Percentiles rank a stretch among this genome's conserved stretches.
These are phyloP conservation scores for Drosera spatulata DNA, from an alignment of 179 eudicot species.

Conservation along the genomic window DNA sequence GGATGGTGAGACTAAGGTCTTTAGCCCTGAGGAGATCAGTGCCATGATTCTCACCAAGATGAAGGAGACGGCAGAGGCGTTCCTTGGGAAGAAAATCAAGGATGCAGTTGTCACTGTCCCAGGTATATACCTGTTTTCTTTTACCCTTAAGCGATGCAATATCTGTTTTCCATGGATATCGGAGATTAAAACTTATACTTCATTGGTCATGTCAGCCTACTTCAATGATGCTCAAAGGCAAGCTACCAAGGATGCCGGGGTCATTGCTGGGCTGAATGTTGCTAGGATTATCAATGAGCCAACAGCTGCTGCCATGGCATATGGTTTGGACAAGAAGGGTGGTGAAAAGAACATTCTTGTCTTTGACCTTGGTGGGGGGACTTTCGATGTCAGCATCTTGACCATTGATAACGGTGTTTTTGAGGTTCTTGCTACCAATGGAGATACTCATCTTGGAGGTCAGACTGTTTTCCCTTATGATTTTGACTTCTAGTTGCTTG, in stretches of 20 bases:
- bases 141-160: not conserved
- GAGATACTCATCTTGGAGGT: slow-evolving; percentile 45
- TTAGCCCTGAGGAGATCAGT: slow-evolving; percentile 40
- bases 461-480: not conserved
- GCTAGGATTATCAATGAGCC: slow-evolving; percentile 38
- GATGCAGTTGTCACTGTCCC: slow-evolving; percentile 40
- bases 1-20: slow-evolving; percentile 36
- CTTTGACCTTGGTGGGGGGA: slow-evolving; percentile 42
- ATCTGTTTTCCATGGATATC: not conserved
- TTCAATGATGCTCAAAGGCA: slow-evolving; percentile 42
- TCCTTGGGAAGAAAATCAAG: no score
- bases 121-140: slow-evolving; percentile 11
- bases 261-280: slow-evolving; percentile 34
- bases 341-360: slow-evolving; percentile 41
- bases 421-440: slow-evolving; percentile 39
- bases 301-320: slow-evolving; percentile 35
- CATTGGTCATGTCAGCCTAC: slow-evolving; percentile 13
- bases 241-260: slow-evolving; percentile 41
- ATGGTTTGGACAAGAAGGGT: slow-evolving; percentile 36
- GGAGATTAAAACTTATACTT: not conserved
- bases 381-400: slow-evolving; percentile 39
- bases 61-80: no score
- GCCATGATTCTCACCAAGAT: slow-evolving; percentile 21
- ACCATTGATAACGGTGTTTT: slow-evolving; percentile 39
- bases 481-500: not conserved